Base-by-base conservation (phyloP, 2,329 filamentous ascomycete species). In the Diaporthe sp. region DNA sequence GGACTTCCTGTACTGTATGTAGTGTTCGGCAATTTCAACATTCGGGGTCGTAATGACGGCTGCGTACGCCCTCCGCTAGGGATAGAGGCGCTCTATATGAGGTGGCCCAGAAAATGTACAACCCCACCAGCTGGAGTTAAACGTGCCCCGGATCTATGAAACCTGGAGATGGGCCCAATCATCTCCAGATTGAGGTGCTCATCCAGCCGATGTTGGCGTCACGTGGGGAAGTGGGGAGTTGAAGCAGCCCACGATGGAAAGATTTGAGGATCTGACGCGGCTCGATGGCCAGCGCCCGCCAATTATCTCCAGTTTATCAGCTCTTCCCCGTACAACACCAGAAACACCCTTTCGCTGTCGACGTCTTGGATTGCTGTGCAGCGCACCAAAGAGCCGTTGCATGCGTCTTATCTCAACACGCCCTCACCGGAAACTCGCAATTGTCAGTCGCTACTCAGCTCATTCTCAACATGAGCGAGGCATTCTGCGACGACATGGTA, bases 201-300 rank as follows among this genome's bases (percentile, higher is more conserved):
- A 13, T 58, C 60, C 46, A 53, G 51, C 3, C 39, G 19, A 37
- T 67, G 44, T 9, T 34, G 46, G 4, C 65, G n/a, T 34, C 31
- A 34, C 60, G 53, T 61, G 70, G 70, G 74, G 70, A 73, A 74
- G 75, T 74, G 71, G 62, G 70, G 57, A 65, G 31, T 17, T 55
- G 34, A 68, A 65, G 57, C 42, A 71, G 51, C 42, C 67, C 75
- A 67, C 39, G 72, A 75, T 72, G 60, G 39, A 15, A 42, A 76
- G 65, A 71, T 65, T 51, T 42, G 53, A 62, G n/a, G n/a, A 31
- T 70, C 53, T 60, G 44, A 57, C 44, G 49, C 22, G 49, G 39
- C 49, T 44, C 53, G 6, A 49, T 39, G 37, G 37, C 53, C 70
- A 53, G 44, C 55, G 61, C 65, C 49, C 58, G 57, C 75, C 53